Evolutionary conservation across 345 rosid species (phyloP).

Genomic region (Citrus inodora): DNA sequence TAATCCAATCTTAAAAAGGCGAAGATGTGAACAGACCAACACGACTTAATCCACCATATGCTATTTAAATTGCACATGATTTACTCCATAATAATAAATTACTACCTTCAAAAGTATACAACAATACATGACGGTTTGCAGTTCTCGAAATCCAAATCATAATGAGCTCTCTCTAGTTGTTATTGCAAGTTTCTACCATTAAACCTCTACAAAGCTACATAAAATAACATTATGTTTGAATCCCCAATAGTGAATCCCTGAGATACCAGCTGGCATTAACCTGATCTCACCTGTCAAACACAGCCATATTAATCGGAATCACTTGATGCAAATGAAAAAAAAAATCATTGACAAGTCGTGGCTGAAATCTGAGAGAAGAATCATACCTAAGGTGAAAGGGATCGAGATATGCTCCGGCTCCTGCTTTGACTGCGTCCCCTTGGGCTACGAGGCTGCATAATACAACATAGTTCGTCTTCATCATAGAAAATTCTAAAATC

Average conservation of each 20-base stretch:
- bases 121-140: not conserved
- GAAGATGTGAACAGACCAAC: too few relatives aligned
- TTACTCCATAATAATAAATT: not conserved
- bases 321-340: too few relatives aligned
- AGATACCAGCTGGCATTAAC: slow-evolving; percentile 23
- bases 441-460: slow-evolving; percentile 27
- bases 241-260: not conserved
- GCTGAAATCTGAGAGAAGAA: not conserved
- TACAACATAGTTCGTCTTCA: not conserved
- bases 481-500: not conserved
- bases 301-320: not conserved
- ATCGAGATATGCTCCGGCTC: slow-evolving; percentile 25
- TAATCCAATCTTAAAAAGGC: too few relatives aligned
- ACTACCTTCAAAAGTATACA: not conserved
- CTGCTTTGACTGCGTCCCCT: slow-evolving; percentile 13
- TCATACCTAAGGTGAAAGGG: slow-evolving; percentile 36
- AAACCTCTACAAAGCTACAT: not conserved
- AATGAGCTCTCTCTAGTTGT: not conserved
- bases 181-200: not conserved
- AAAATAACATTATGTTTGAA: not conserved
- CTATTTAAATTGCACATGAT: too few relatives aligned
- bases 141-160: not conserved
- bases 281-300: slow-evolving; percentile 50
- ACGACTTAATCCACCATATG: too few relatives aligned
- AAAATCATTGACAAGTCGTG: not conserved